Percentiles rank a stretch among this genome's conserved stretches.
phyloP scores from a whole-genome alignment of 2,329 filamentous ascomycete species.

The Bretziella fagacearum region DNA sequence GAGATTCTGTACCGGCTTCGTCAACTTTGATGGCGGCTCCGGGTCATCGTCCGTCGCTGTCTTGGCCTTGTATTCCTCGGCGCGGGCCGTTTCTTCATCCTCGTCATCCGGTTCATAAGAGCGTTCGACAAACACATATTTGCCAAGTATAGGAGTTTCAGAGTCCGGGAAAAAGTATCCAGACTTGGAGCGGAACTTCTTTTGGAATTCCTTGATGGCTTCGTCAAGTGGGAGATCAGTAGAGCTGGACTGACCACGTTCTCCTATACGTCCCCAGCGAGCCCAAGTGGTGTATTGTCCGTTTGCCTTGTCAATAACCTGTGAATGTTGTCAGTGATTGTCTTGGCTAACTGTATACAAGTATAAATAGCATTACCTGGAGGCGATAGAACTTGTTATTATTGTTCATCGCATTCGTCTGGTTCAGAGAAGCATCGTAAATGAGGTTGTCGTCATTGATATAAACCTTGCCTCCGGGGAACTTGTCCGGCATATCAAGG shows the following conservation, averaged over 20 bases:
- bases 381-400: conserved; percentile 74
- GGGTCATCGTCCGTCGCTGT: conserved; percentile 22
- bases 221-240: conserved; percentile 26
- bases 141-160: conserved; percentile 40
- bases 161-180: conserved; percentile 39
- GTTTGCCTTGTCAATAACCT: conserved; percentile 23
- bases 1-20: conserved; percentile 44
- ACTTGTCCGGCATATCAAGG: conserved; percentile 30
- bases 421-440: conserved; percentile 65
- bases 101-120: conserved; percentile 53
- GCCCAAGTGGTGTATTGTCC: conserved; percentile 36
- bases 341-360: too few relatives aligned
- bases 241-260: conserved; percentile 33
- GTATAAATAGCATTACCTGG: conserved; percentile 26
- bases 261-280: conserved; percentile 64
- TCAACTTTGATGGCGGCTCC: conserved; percentile 27
- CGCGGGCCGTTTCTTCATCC: conserved; percentile 11
- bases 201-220: conserved; percentile 36
- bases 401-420: conserved; percentile 54
- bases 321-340: too few relatives aligned
- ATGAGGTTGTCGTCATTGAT: conserved; percentile 50
- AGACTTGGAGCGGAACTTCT: conserved; percentile 46
- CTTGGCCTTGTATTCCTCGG: conserved; percentile 16
- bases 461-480: conserved; percentile 36
- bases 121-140: conserved; percentile 68